Conservation (phyloP, 2,329 filamentous ascomycete genomes). For the Clonostachys solani region DNA sequence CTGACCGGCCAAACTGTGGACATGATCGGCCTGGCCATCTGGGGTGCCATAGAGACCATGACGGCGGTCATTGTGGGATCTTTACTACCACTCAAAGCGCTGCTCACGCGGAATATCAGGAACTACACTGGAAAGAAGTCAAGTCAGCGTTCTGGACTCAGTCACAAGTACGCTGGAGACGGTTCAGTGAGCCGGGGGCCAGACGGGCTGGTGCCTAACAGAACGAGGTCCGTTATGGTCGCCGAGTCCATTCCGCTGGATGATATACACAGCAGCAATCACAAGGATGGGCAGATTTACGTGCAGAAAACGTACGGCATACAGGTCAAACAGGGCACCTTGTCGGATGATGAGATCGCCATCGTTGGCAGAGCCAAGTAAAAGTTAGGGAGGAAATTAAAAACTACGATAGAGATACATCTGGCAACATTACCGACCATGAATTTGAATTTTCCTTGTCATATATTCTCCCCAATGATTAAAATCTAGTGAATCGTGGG, state of each 20-base stretch:
- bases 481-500: too few species aligned
- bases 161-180: not conserved
- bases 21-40: slow-evolving; percentile 14
- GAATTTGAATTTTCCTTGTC: too few species aligned
- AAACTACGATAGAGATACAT: too few species aligned
- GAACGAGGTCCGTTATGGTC: slow-evolving; percentile 2
- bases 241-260: slow-evolving; percentile 9
- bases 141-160: not conserved
- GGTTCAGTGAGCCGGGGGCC: not conserved
- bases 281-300: slow-evolving; percentile 8
- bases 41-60: slow-evolving; percentile 16
- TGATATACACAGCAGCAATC: slow-evolving; percentile 6
- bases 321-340: not conserved
- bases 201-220: not conserved
- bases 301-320: slow-evolving; percentile 7
- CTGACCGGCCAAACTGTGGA: slow-evolving; percentile 9
- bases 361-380: too few species aligned
- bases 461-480: too few species aligned
- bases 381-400: too few species aligned
- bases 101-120: slow-evolving; percentile 6
- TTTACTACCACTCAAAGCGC: slow-evolving; percentile 10
- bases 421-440: too few species aligned
- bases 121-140: slow-evolving; percentile 6
- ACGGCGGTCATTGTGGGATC: slow-evolving; percentile 12
- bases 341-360: not conserved